These are phyloP conservation scores for Myxozyma sirexii DNA, from an alignment of 805 yeast genomes.

Conservation along the genomic window DNA sequence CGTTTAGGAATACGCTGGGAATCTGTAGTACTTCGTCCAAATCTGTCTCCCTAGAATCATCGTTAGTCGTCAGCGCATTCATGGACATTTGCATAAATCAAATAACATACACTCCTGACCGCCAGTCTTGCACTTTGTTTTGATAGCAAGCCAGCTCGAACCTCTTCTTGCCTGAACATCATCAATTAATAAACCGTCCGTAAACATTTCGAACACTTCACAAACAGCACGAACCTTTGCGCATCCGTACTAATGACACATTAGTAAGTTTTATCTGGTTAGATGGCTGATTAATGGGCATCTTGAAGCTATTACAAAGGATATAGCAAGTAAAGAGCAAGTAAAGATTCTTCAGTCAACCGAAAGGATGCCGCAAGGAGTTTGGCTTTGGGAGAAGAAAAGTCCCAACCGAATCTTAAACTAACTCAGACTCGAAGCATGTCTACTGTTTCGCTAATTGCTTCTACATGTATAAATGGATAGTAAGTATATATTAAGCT, in stretches of 20 bases:
- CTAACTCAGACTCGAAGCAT: too few species aligned
- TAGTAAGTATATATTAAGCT: too few species aligned
- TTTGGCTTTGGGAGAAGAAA: background rate
- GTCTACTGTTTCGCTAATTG: too few species aligned
- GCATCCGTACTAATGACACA: slow-evolving; percentile 88
- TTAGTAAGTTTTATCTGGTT: slow-evolving; percentile 89
- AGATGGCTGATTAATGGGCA: slow-evolving; percentile 82
- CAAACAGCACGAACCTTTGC: slow-evolving; percentile 57
- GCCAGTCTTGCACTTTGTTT: slow-evolving; percentile 94
- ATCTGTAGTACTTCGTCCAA: slow-evolving; percentile 94
- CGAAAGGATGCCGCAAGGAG: background rate
- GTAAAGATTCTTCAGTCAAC: too few species aligned
- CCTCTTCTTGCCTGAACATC: slow-evolving; percentile 59
- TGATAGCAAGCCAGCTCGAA: slow-evolving; percentile 97
- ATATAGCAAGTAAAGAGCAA: too few species aligned
- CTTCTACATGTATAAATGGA: too few species aligned
- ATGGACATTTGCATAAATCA: too few species aligned
- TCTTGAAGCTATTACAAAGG: slow-evolving; percentile 33
- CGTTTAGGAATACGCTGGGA: slow-evolving; percentile 91
- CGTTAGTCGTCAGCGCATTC: too few species aligned
- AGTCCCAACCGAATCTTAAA: background rate
- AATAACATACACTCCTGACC: slow-evolving; percentile 60
- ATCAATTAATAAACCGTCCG: background rate
- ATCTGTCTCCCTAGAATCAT: slow-evolving; percentile 69
- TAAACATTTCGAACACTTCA: background rate